phyloP scores from a whole-genome alignment of 495 filamentous ascomycete genomes.

The Daldinia childiae region DNA sequence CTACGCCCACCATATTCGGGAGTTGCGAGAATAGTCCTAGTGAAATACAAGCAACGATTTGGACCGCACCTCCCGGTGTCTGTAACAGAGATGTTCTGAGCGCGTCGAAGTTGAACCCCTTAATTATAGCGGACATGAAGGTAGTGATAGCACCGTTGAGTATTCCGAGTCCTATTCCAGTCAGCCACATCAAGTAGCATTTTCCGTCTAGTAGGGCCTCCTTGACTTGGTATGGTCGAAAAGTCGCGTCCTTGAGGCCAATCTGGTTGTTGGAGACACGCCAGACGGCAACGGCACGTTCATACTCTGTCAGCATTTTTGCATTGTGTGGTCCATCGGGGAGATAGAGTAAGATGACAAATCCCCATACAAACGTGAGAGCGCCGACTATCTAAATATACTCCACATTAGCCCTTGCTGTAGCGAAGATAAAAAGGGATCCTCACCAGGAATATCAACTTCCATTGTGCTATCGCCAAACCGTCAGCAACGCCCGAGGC shows the following conservation, averaged over 20 bases:
- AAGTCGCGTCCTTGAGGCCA: constrained; percentile 40
- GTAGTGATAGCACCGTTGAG: constrained; percentile 59
- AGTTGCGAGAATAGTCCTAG: constrained; percentile 54
- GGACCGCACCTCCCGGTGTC: constrained; percentile 57
- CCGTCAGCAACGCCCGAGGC: constrained; percentile 37
- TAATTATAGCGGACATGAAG: constrained; percentile 58
- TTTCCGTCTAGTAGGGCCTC: constrained; percentile 55
- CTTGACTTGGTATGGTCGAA: constrained; percentile 51
- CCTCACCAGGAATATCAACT: constrained; percentile 40
- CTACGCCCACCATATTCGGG: constrained; percentile 43
- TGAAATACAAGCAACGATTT: constrained; percentile 47
- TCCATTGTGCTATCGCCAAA: constrained; percentile 40
- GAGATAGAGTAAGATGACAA: constrained; percentile 49
- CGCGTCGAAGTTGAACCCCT: constrained; percentile 49
- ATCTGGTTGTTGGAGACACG: constrained; percentile 44
- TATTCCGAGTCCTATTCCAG: constrained; percentile 54
- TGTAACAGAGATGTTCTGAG: constrained; percentile 56
- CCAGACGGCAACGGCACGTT: constrained; percentile 42
- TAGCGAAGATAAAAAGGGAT: neutral
- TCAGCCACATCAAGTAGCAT: constrained; percentile 49
- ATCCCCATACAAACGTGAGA: constrained; percentile 56
- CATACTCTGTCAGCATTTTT: constrained; percentile 41
- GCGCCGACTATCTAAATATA: constrained; percentile 52
- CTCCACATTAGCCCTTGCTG: constrained; percentile 1
- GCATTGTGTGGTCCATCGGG: constrained; percentile 45